A percentile compares a stretch with the other conserved stretches of the same genome.
Evolutionary conservation across 2,329 filamentous ascomycete species (phyloP).

Genomic region (Colletotrichum coccodes): DNA sequence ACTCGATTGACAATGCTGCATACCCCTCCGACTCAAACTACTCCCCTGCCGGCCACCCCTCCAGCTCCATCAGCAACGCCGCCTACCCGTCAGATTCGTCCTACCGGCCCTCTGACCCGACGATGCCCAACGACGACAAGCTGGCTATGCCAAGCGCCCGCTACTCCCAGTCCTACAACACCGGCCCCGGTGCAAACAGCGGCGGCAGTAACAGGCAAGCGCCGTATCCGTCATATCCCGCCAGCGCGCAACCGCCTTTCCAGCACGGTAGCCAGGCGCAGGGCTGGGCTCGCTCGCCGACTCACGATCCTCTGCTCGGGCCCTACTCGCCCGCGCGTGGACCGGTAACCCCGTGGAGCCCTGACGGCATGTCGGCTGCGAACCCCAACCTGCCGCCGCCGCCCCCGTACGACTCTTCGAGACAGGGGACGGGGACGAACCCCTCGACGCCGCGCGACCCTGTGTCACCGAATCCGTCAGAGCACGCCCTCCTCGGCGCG

Average conservation of each 20-base stretch:
- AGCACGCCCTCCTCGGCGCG: slow-evolving; percentile 14
- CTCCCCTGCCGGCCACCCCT: slow-evolving; percentile 9
- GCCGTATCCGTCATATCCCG: slow-evolving; percentile 6
- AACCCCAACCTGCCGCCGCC: slow-evolving; percentile 35
- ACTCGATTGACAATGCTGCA: slow-evolving; percentile 20
- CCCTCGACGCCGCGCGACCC: slow-evolving; percentile 13
- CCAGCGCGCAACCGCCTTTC: slow-evolving; percentile 1
- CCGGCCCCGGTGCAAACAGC: background rate
- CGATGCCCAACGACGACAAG: slow-evolving; percentile 26
- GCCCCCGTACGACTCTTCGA: slow-evolving; percentile 28
- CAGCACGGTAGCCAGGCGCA: background rate
- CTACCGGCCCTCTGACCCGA: slow-evolving; percentile 26
- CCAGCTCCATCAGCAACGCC: slow-evolving; percentile 29
- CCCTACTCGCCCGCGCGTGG: slow-evolving; percentile 1
- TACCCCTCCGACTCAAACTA: slow-evolving; percentile 21
- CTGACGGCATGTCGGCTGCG: slow-evolving; percentile 29
- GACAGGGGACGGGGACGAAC: slow-evolving; percentile 11
- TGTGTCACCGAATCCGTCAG: slow-evolving; percentile 12
- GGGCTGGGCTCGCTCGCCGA: background rate
- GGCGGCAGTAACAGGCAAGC: background rate
- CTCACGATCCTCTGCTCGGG: slow-evolving; percentile 14
- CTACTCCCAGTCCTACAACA: slow-evolving; percentile 29
- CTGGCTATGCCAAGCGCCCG: slow-evolving; percentile 23
- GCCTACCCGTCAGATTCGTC: slow-evolving; percentile 31
- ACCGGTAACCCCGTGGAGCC: slow-evolving; percentile 29